phyloP scores from a whole-genome alignment of 108 stramenopile genomes.

The Pelagomonas calceolata region DNA sequence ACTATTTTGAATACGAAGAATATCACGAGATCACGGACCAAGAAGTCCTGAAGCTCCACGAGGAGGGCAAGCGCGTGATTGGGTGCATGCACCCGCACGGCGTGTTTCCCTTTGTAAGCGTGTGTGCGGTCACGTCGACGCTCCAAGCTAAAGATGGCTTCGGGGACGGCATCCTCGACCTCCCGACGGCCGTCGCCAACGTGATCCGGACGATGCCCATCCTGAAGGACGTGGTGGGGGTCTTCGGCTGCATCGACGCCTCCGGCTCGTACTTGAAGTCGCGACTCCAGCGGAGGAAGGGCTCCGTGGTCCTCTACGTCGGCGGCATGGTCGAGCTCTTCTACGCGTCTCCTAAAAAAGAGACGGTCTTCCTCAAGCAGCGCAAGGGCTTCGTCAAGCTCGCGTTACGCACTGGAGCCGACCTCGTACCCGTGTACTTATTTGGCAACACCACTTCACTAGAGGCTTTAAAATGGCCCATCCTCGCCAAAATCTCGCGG shows the following conservation, averaged over 20 bases:
- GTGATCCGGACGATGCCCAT: conserved; percentile 36
- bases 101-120: conserved; percentile 15
- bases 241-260: conserved; percentile 58
- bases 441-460: conserved; percentile 66
- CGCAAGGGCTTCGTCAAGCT: conserved; percentile 71
- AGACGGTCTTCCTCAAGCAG: conserved; percentile 46
- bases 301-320: conserved; percentile 49
- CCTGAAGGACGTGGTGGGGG: conserved; percentile 61
- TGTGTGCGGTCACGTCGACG: background rate
- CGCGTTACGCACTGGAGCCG: conserved; percentile 58
- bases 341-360: conserved; percentile 45
- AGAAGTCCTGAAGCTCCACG: conserved; percentile 6
- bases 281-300: conserved; percentile 26
- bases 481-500: conserved; percentile 46
- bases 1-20: conserved; percentile 59
- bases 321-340: conserved; percentile 80
- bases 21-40: conserved; percentile 32
- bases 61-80: conserved; percentile 19
- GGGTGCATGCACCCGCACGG: conserved; percentile 49
- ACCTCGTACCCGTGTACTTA: conserved; percentile 57
- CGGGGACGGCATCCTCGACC: background rate
- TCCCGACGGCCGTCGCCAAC: conserved; percentile 30
- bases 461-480: conserved; percentile 39
- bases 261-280: conserved; percentile 22
- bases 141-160: background rate